phyloP scores from a whole-genome alignment of 257 asterid genomes.

The Solanum sejunctum region DNA sequence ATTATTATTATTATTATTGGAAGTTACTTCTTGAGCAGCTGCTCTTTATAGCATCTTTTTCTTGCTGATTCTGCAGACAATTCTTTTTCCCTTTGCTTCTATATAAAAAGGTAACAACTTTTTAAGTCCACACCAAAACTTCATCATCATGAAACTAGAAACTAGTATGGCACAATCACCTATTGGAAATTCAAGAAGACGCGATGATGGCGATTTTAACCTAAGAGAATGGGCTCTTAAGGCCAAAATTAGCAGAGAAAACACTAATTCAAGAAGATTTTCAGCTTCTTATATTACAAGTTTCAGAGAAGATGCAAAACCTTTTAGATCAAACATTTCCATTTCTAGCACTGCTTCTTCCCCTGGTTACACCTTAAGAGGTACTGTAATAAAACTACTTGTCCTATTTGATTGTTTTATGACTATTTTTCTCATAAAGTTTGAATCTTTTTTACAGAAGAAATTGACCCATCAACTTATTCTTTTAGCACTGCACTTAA shows the following conservation, averaged over 20 bases:
- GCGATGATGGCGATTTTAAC: slow-evolving; percentile 28
- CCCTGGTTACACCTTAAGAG: slow-evolving; percentile 66
- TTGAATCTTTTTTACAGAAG: slow-evolving; percentile 33
- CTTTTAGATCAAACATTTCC: slow-evolving; percentile 53
- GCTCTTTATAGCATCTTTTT: slow-evolving; percentile 12
- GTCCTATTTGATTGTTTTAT: background rate
- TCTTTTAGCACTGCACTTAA: slow-evolving; percentile 74
- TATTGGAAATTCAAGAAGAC: slow-evolving; percentile 6
- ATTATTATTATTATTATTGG: background rate
- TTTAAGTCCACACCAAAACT: background rate
- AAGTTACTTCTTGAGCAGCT: slow-evolving; percentile 9
- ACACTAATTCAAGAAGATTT: slow-evolving; percentile 45
- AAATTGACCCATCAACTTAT: slow-evolving; percentile 85
- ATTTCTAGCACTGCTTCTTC: slow-evolving; percentile 83
- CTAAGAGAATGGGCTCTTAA: slow-evolving; percentile 47
- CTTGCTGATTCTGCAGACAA: slow-evolving; percentile 6
- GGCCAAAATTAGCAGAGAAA: slow-evolving; percentile 55
- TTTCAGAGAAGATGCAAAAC: slow-evolving; percentile 51
- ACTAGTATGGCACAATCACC: slow-evolving; percentile 12
- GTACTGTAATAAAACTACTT: slow-evolving; percentile 9
- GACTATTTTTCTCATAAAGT: background rate
- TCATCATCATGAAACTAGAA: background rate
- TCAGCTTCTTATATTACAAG: slow-evolving; percentile 49
- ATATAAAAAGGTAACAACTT: background rate
- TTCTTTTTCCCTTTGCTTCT: background rate